Percentiles rank a stretch among this genome's conserved stretches.
Conservation (phyloP, 2,329 filamentous ascomycete species). For the Fusarium staphyleae region DNA sequence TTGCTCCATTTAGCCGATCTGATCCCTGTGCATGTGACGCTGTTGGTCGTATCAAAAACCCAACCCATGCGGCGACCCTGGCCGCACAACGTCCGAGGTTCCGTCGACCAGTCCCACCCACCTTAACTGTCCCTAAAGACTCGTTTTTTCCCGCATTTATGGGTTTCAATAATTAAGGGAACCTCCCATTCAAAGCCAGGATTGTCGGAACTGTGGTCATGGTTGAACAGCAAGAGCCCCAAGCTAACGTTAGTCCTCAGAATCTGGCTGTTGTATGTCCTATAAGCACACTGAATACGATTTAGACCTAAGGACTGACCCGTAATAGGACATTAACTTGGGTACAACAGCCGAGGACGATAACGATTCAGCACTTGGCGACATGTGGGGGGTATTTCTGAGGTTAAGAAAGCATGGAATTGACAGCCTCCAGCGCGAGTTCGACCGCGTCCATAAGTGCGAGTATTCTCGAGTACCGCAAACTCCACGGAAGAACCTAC, state of each 20-base stretch:
- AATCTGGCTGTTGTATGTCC: background rate
- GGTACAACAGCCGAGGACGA: background rate
- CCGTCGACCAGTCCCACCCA: background rate
- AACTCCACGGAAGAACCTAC: constrained; percentile 20
- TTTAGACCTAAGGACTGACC: background rate
- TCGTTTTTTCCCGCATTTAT: background rate
- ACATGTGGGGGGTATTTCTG: background rate
- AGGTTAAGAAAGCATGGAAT: background rate
- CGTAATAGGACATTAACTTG: background rate
- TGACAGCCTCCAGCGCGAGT: constrained; percentile 1
- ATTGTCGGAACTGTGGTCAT: background rate
- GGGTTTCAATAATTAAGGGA: too few species aligned
- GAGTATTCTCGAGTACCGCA: constrained; percentile 22
- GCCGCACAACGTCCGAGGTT: background rate
- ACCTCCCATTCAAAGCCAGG: background rate
- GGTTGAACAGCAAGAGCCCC: background rate
- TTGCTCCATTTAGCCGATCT: background rate
- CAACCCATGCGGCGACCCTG: background rate
- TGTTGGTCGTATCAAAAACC: background rate
- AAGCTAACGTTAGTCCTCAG: background rate
- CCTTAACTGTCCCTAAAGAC: background rate
- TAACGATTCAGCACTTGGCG: constrained; percentile 2
- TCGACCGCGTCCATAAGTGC: constrained; percentile 15
- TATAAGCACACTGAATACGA: too few species aligned
- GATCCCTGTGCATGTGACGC: background rate